Evolutionary conservation across 2,329 filamentous ascomycete genomes (phyloP), one percentile per base, ranked within the genome.

Genomic region (Fusarium acutatum): DNA sequence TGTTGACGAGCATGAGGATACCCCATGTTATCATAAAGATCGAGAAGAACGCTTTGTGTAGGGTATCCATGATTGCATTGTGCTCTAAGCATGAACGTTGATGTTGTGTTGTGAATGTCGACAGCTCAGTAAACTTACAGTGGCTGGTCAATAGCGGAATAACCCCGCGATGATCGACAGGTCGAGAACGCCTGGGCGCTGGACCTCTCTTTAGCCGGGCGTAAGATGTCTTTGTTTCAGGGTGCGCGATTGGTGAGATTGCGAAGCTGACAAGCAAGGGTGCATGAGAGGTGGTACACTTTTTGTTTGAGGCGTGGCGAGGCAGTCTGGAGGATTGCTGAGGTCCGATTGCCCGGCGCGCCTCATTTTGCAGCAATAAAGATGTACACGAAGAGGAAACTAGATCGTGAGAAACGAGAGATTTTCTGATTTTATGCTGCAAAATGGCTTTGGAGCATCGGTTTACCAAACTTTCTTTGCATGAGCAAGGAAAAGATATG

Each of bases 11-110:
- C 5, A 46, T 47, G 26, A 69, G 38, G 14, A 57, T 43, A 7
- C 34, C 49, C 41, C 59, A 65, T 7, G 41, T 0, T 35, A 70
- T 65, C 24, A 69, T 60, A 24, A 70, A 70, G 20, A 70, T 69
- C 0, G 65, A 69, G 30, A 70, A 70, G 18, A 60, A 70, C 1
- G 67, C 65, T 60, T 60, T 18, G 22, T 69, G 67, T 6, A 69
- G 22, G 30, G 54, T 44, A 43, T 71, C 15, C 68, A 71, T 71
- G 11, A 20, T 53, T 34, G 17, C 11, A 35, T 34, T 1, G 12
- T 14, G 2, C 8, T 28, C 4, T 4, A 1, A 35, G 8, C 4
- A 17, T 17, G 7, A 30, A 28, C 4, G 18, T 22, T 32, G 35
- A 15, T 28, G 44, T 49, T 46, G 44, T n/a, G 40, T 4, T n/a